Conservation (phyloP, 306 rosid genomes). For the Macrotyloma uniflorum region DNA sequence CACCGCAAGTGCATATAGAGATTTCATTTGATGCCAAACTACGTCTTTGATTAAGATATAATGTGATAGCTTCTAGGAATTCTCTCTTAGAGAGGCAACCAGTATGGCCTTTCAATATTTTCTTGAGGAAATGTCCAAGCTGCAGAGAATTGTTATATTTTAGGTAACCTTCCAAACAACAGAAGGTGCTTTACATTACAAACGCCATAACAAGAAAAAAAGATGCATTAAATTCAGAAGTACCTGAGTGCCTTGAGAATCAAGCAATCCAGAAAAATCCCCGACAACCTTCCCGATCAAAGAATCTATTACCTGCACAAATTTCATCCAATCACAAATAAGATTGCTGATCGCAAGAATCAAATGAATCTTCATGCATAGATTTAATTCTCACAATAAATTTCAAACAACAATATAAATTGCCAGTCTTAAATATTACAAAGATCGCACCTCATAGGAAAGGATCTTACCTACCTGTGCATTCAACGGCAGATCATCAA, state of each 20-base stretch:
- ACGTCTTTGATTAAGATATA: slow-evolving; percentile 68
- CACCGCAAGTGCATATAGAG: slow-evolving; percentile 78
- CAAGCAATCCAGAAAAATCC: slow-evolving; percentile 87
- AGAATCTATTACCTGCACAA: slow-evolving; percentile 76
- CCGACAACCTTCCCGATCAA: slow-evolving; percentile 73
- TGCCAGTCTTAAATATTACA: neutral
- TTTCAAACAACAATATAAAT: neutral
- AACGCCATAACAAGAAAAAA: neutral
- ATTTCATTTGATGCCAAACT: slow-evolving; percentile 67
- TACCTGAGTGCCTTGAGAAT: slow-evolving; percentile 96
- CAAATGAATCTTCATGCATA: neutral
- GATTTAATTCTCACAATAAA: neutral
- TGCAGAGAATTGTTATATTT: neutral
- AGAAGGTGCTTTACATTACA: slow-evolving; percentile 14
- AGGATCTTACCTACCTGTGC: slow-evolving; percentile 96
- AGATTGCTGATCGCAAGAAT: slow-evolving; percentile 22
- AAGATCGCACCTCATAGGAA: slow-evolving; percentile 13
- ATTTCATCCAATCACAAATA: slow-evolving; percentile 32
- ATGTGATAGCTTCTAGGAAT: slow-evolving; percentile 66
- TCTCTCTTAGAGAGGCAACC: slow-evolving; percentile 65
- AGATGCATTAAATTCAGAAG: slow-evolving; percentile 22
- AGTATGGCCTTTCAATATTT: slow-evolving; percentile 62
- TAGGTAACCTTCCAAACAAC: neutral
- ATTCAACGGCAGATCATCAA: slow-evolving; percentile 80
- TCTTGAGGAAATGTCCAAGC: slow-evolving; percentile 81